Base-by-base conservation (phyloP, 2,329 filamentous ascomycete species). In the Eutypella sp. region DNA sequence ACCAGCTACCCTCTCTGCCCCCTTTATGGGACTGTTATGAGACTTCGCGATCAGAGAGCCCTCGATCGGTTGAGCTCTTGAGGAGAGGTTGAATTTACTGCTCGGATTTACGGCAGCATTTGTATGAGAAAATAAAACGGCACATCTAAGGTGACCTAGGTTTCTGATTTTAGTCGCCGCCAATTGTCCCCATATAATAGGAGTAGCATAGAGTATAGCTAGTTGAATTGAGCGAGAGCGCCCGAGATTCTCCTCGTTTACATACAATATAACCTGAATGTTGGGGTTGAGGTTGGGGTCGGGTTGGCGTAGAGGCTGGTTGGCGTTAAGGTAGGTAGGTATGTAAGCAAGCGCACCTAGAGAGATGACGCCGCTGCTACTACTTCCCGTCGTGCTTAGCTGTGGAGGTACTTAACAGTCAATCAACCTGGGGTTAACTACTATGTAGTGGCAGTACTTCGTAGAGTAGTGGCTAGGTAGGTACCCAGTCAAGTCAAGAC, bases 1-100 rank as follows among this genome's bases (percentile, higher is more conserved):
- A 44, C 41, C 46, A 38, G 42, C 44, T 42, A 49, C 44, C 46
- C 48, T 47, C 53, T 51, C 43, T 47, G 50, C 45, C 45, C 50
- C 50, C 48, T 44, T 36, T 34, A 41, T 41, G 20, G 13, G 13
- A 20, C 19, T 31, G 22, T 23, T n/a, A 16, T 15, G 10, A 27
- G n/a, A n/a, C n/a, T n/a, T n/a, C n/a, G n/a, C n/a, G n/a, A n/a
- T n/a, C n/a, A n/a, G n/a, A n/a, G n/a, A n/a, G n/a, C n/a, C n/a
- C n/a, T n/a, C n/a, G n/a, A n/a, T n/a, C n/a, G n/a, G n/a, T n/a
- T n/a, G n/a, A n/a, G n/a, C n/a, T n/a, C n/a, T n/a, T n/a, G n/a
- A n/a, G n/a, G n/a, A n/a, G n/a, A n/a, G n/a, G n/a, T 15, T 15
- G 13, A 7, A 33, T 7, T 33, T 6, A 15, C 29, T 33, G 11